Base-by-base conservation (phyloP, 192 early-diverging fungal species). In the Coemansia guatemalensis region DNA sequence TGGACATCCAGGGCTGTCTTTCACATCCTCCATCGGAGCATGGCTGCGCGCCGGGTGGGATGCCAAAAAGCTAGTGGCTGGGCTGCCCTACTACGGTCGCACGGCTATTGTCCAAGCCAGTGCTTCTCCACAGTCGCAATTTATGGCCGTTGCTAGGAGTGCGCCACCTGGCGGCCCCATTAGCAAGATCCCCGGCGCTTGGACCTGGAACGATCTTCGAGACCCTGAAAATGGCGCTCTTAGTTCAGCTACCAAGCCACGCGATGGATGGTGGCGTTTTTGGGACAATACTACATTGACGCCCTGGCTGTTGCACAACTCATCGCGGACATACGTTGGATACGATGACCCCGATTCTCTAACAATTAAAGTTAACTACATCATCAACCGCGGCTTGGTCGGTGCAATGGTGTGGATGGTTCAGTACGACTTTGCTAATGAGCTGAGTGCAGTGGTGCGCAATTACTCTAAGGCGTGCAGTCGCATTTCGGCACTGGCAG, bases 371-470 rank as follows among this genome's bases (percentile, higher is more conserved):
- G 80, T 83, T 0, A 67, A 84, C 53, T 72, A 81, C 52, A 67
- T 81, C 5, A 79, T 86, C 48, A 64, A 32, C 51, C 55, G 33
- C 11, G 80, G 80, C 7, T 68, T 92, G 22, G 87, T 64, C 21
- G 89, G 89, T n/a, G 75, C 84, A 18, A 88, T 89, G 88, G 73
- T 89, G 22, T 91, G 89, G 88, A 87, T 85, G 58, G 67, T 87
- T 26, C 80, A 84, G 64, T 83, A 89, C 64, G 89, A 90, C 53
- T 79, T 62, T 51, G 78, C 80, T 27, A 71, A 73, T 51, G 89
- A 89, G 68, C 65, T 90, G 11, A 51, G 60, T 7, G 39, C 71
- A 24, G 62, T 90, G 22, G 35, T 83, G 52, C 47, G 56, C 29
- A 55, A 60, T 63, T 75, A 75, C 53, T 49, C 71, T 2, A 53